Conservation (phyloP, 306 rosid species). For the Dryas octopetala region DNA sequence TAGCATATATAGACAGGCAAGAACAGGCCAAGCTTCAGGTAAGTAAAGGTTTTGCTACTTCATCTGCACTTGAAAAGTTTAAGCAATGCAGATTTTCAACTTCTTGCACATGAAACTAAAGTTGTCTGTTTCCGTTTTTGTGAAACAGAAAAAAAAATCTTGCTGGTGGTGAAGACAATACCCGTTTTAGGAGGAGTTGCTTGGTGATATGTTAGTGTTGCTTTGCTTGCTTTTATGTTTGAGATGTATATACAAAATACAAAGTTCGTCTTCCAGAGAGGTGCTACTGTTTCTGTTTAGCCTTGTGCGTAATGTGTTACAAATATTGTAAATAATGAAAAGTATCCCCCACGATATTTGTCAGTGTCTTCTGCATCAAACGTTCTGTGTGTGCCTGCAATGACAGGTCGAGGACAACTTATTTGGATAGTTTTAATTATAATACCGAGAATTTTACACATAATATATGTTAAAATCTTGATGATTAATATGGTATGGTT, state of each 20-base stretch:
- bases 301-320: not conserved
- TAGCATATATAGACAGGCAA: conserved; percentile 70
- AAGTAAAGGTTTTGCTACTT: conserved; percentile 17
- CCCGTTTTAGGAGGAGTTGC: conserved; percentile 34
- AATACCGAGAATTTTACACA: not conserved
- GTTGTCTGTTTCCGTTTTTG: conserved; percentile 16
- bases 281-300: not conserved
- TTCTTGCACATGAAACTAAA: conserved; percentile 17
- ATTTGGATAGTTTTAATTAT: not conserved
- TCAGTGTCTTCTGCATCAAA: not conserved
- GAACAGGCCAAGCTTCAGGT: conserved; percentile 57
- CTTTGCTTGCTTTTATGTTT: conserved; percentile 15
- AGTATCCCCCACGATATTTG: not conserved
- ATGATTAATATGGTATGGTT: not conserved
- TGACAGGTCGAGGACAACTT: not conserved
- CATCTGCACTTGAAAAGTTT: conserved; percentile 1
- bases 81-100: not conserved
- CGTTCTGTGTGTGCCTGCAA: not conserved
- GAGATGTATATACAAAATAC: not conserved
- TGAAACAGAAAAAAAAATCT: conserved; percentile 51
- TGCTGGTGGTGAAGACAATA: conserved; percentile 61
- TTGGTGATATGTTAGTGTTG: not conserved
- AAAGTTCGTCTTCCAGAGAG: not conserved
- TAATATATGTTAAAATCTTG: not conserved
- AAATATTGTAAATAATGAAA: not conserved